Evolutionary conservation across 75 land plant species (phyloP).

Genomic region (Larix kaempferi): DNA sequence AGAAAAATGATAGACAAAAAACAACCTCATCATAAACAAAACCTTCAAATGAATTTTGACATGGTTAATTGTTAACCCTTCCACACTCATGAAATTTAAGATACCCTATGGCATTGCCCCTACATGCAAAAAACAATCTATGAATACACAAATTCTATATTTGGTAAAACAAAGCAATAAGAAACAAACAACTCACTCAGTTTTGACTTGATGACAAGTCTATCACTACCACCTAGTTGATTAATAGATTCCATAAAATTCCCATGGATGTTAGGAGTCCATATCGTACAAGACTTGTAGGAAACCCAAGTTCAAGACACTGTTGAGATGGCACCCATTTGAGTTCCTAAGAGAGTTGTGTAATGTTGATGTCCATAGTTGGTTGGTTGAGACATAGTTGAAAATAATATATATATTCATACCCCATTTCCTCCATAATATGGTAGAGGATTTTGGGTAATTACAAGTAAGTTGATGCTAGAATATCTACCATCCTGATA

Average conservation of each 20-base stretch:
- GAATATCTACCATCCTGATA: conserved; percentile 2
- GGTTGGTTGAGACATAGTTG: too few species aligned
- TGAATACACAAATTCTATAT: background rate
- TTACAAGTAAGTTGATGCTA: too few species aligned
- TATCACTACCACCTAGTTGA: conserved; percentile 53
- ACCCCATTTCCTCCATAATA: too few species aligned
- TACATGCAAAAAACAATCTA: conserved; percentile 10
- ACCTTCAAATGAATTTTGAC: conserved; percentile 90
- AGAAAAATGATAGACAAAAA: background rate
- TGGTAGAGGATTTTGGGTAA: too few species aligned
- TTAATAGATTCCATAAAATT: conserved; percentile 49
- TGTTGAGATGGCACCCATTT: too few species aligned
- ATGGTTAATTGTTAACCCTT: conserved; percentile 72
- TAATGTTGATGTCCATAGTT: too few species aligned
- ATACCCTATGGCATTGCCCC: conserved; percentile 51
- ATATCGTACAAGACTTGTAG: conserved; percentile 34
- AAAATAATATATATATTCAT: too few species aligned
- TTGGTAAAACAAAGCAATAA: too few species aligned
- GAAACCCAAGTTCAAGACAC: too few species aligned
- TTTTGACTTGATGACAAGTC: conserved; percentile 2
- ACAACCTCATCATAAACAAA: background rate
- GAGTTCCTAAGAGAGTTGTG: too few species aligned
- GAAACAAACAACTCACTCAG: too few species aligned
- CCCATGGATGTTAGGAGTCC: conserved; percentile 56
- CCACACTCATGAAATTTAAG: conserved; percentile 70